Evolutionary conservation across 768 basidiomycete genomes (phyloP), one percentile per base, ranked within the genome.

Genomic region (Trichaptum fuscoviolaceum): DNA sequence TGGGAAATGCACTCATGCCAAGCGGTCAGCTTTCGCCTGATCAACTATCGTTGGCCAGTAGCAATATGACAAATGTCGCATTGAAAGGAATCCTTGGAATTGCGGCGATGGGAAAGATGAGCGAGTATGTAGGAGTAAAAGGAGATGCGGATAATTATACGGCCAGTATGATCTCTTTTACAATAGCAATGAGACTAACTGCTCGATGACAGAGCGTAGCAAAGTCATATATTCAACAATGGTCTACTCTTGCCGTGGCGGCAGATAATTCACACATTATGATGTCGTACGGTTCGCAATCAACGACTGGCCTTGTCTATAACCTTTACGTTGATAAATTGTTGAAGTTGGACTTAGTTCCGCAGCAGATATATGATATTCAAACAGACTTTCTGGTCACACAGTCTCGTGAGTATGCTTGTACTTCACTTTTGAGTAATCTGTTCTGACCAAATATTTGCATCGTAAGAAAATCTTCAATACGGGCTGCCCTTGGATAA

Each of bases 251-350:
- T 25, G 81, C 88, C 1, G 81, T 81, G 6, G 80, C 87, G 0
- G 74, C 80, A 24, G 81, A 81, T 34, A 81, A 81, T 1, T 70
- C 76, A 15, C 87, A 88, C 70, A 74, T 89, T 20, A 85, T 85
- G 10, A 80, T 85, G 59, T 72, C 64, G 65, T 68, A 78, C 30
- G 84, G 84, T 60, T 71, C 63, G 82, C 71, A 6, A 25, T 7
- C 63, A 57, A 60, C 27, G 12, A n/a, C 24, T 57, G 84, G 85
- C 4, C 70, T 87, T 30, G 75, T 83, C 15, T 89, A 90, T 75
- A 89, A 89, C 75, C 71, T 90, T 61, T 88, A 81, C 65, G 85
- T 81, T 15, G 88, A 89, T 71, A 83, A 81, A 71, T 75, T 89
- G 57, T 74, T 89, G 60, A 80, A 80, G 35, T 78, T 84, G 26